Base-by-base conservation (phyloP, 2,329 filamentous ascomycete genomes). In the Gnomoniopsis sp. region DNA sequence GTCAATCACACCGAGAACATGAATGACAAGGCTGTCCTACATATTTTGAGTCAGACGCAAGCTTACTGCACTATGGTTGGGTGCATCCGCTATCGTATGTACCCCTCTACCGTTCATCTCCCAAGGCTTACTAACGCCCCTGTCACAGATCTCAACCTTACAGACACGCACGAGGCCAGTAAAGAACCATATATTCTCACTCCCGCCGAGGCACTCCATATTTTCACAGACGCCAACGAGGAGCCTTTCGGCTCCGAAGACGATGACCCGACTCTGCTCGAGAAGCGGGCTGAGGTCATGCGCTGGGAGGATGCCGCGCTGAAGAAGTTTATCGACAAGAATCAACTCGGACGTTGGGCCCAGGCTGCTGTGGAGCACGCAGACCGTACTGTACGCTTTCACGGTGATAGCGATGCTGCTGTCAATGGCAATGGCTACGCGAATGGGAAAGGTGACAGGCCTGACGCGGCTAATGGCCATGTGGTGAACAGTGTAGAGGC, bases 1-100 rank as follows among this genome's bases (percentile, higher is more conserved):
- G 83, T 96, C 69, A 93, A 95, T 68, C 86, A 90, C 64, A 93
- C 89, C 0, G 85, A 88, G 50, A 79, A 88, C 60, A 88, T 90
- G 69, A 85, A 86, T 58, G 92, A 96, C 67, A 75, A 77, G 3
- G 82, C 89, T 62, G 83, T 91, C 30, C 78, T 86, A 55, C 79
- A 82, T 30, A 77, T 83, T 19, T 74, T 96, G 26, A 77, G 78
- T 34, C 75, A 80, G 58, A 96, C 91, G 3, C 79, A 87, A 30
- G 77, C 91, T 6, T 93, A 87, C 69, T 79, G 77, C 65, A 88
- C 90, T 49, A 77, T 91, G 55, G 81, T 79, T 61, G 79, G 84
- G 51, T 84, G 90, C 65, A 79, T 87, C 64, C 80, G 82, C 63
- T 80, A 83, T 64, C 81, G 89, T 91, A 80, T 81, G 79, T 79